These are phyloP conservation scores for Puccinia horiana DNA, from an alignment of 1,284 basidiomycete species.

Conservation along the genomic window DNA sequence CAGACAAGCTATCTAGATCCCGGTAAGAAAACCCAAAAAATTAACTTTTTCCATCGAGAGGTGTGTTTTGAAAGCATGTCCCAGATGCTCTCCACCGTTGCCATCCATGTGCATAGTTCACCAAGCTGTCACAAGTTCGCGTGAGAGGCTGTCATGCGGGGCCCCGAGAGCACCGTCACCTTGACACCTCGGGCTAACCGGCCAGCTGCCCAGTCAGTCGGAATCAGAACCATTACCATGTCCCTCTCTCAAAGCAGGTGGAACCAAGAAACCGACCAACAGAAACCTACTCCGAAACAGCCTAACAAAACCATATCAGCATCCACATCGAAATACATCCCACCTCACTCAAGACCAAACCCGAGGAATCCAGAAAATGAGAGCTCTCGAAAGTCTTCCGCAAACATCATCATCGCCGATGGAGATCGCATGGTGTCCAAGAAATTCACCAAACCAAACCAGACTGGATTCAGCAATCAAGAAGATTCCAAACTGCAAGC, in stretches of 20 bases:
- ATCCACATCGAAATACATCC: conserved; percentile 21
- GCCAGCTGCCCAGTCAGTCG: not conserved
- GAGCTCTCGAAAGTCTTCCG: not conserved
- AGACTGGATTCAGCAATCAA: not conserved
- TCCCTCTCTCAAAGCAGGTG: conserved; percentile 14
- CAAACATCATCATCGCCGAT: conserved; percentile 11
- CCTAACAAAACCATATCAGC: not conserved
- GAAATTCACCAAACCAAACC: conserved; percentile 25
- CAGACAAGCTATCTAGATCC: too few species aligned
- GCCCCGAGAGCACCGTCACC: too few species aligned
- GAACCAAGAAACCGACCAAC: conserved; percentile 3
- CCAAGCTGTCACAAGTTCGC: too few species aligned
- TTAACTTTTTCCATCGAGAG: too few species aligned
- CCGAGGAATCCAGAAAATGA: not conserved
- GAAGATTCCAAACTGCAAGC: conserved; percentile 7
- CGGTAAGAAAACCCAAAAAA: too few species aligned
- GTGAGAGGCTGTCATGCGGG: too few species aligned
- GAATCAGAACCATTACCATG: not conserved
- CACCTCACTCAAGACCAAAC: conserved; percentile 7
- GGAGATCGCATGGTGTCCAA: conserved; percentile 17
- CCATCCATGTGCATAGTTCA: too few species aligned
- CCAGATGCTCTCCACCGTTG: too few species aligned
- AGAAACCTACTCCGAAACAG: not conserved
- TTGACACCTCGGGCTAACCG: not conserved
- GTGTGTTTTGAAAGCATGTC: too few species aligned